A percentile compares a stretch with the other conserved stretches of the same genome.
These are phyloP conservation scores for Calonectria pseudoreteaudii DNA, from an alignment of 2,329 filamentous ascomycete species.

Conservation along the genomic window DNA sequence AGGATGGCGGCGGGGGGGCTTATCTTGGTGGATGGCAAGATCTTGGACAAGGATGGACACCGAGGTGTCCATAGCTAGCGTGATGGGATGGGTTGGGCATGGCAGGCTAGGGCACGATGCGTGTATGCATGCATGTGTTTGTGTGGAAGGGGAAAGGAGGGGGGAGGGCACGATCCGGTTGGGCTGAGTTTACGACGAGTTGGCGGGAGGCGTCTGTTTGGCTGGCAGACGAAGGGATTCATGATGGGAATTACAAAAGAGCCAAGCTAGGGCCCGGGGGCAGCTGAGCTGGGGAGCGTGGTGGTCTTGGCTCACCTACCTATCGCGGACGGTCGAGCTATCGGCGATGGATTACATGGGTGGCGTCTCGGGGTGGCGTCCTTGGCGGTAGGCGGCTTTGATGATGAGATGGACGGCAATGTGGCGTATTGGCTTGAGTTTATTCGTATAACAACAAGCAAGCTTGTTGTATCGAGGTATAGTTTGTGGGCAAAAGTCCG, in stretches of 20 bases:
- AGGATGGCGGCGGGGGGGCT: conserved; percentile 1
- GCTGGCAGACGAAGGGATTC: neutral
- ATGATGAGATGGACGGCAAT: neutral
- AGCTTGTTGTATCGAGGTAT: neutral
- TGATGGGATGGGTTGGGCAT: neutral
- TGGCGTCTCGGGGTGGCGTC: conserved; percentile 3
- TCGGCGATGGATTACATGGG: conserved; percentile 3
- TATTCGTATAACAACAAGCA: neutral
- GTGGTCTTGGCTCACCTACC: neutral
- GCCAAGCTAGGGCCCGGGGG: neutral
- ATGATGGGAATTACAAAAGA: neutral
- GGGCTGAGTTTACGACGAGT: neutral
- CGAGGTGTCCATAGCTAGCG: neutral
- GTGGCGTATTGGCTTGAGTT: neutral
- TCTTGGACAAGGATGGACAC: conserved; percentile 8
- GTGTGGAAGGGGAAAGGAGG: neutral
- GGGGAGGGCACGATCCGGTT: neutral
- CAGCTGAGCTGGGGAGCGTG: neutral
- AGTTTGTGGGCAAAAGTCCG: neutral
- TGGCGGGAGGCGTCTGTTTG: neutral
- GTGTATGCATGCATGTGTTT: neutral
- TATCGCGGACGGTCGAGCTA: conserved; percentile 1
- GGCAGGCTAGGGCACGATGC: neutral
- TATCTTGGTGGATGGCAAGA: conserved; percentile 13
- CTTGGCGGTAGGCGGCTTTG: neutral